A percentile compares a stretch with the other conserved stretches of the same genome.
Evolutionary conservation across 208 protist genomes (phyloP).

Genomic region (Trypanosoma theileri): DNA sequence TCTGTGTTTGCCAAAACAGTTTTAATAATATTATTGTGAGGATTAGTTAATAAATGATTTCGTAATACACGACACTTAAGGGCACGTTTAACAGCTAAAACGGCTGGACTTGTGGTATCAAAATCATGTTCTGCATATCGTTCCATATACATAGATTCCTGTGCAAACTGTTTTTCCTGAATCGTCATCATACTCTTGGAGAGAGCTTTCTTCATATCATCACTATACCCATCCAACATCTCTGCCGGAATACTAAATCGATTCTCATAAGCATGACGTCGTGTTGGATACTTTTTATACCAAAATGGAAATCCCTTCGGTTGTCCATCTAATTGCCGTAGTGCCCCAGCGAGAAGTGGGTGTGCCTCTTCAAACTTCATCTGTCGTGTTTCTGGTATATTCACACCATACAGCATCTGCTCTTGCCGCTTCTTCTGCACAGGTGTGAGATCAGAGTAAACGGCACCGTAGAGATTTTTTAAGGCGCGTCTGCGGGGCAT

Average conservation of each 20-base stretch:
- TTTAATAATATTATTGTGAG: constrained; percentile 92
- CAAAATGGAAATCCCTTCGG: constrained; percentile 91
- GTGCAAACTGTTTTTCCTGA: constrained; percentile 85
- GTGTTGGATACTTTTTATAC: constrained; percentile 93
- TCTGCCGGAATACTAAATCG: constrained; percentile 88
- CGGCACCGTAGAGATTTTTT: constrained; percentile 89
- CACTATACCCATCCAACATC: constrained; percentile 89
- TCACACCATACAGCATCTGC: constrained; percentile 88
- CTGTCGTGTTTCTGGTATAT: constrained; percentile 73
- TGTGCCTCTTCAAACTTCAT: constrained; percentile 84
- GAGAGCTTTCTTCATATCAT: constrained; percentile 76
- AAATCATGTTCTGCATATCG: constrained; percentile 91
- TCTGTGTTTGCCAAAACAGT: constrained; percentile 76
- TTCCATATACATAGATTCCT: constrained; percentile 92
- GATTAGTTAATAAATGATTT: constrained; percentile 90
- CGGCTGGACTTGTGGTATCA: constrained; percentile 84
- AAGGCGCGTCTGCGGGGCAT: constrained; percentile 87
- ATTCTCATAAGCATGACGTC: constrained; percentile 86
- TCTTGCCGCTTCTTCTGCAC: constrained; percentile 90
- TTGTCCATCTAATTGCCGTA: constrained; percentile 74
- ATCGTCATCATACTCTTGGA: constrained; percentile 83
- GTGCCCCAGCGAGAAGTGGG: constrained; percentile 75
- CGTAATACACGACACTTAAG: constrained; percentile 83
- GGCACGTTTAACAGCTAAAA: constrained; percentile 81
- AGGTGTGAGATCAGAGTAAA: constrained; percentile 77